Percentiles rank a stretch among this genome's conserved stretches.
Conservation (phyloP, 129 eudicot genomes). For the Arctium minus region DNA sequence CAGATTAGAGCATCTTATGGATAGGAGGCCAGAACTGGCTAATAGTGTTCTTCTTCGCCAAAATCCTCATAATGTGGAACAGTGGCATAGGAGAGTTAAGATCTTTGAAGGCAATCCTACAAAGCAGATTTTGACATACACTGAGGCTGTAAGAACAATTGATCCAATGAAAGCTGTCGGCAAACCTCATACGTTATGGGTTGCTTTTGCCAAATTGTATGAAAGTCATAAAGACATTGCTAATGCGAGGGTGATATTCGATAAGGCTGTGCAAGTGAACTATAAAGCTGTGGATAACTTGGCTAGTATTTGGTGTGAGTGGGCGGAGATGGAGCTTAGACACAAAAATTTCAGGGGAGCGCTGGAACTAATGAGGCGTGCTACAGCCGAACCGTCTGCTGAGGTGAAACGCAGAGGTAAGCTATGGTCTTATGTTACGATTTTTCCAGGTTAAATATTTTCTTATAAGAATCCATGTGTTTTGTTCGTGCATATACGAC, state of each 20-base stretch:
- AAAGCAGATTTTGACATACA: conserved; percentile 75
- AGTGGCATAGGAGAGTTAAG: conserved; percentile 92
- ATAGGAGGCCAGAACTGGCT: conserved; percentile 86
- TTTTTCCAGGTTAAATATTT: not conserved
- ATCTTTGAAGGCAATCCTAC: conserved; percentile 86
- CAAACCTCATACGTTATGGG: conserved; percentile 96
- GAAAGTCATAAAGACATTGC: conserved; percentile 70
- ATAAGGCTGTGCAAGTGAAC: conserved; percentile 91
- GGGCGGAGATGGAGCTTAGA: conserved; percentile 95
- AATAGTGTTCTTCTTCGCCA: conserved; percentile 89
- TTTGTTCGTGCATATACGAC: not conserved
- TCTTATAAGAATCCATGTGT: not conserved
- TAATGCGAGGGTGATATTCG: conserved; percentile 87
- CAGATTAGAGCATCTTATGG: conserved; percentile 78
- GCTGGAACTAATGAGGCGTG: conserved; percentile 77
- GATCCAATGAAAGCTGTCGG: conserved; percentile 98
- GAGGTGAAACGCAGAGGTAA: conserved; percentile 97
- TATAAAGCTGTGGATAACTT: conserved; percentile 85
- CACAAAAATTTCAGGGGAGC: conserved; percentile 80
- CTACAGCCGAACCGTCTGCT: conserved; percentile 91
- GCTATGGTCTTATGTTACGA: not conserved
- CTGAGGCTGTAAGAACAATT: conserved; percentile 89
- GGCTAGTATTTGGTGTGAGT: conserved; percentile 96
- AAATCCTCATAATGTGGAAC: conserved; percentile 95
- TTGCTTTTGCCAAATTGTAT: conserved; percentile 87